Evolutionary conservation across 306 rosid species (phyloP).

Genomic region (Glycine latifolia): DNA sequence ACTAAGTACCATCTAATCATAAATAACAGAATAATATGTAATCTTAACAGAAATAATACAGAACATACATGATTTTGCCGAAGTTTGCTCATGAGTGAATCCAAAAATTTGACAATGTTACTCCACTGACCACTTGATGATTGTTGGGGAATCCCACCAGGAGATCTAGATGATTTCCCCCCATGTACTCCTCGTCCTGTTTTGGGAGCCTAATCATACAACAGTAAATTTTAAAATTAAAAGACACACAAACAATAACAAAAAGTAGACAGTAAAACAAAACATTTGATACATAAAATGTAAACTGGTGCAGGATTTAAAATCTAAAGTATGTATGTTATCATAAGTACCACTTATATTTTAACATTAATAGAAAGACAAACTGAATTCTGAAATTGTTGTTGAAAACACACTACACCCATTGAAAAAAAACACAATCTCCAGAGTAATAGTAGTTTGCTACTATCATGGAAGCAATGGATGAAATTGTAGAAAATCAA

Average conservation of each 20-base stretch:
- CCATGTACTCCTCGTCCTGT: conserved; percentile 78
- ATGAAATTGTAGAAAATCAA: no score
- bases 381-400: neutral
- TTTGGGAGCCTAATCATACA: conserved; percentile 81
- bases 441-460: no score
- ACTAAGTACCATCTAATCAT: no score
- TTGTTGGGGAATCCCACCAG: conserved; percentile 76
- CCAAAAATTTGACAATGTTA: conserved; percentile 86
- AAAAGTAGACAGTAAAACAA: conserved; percentile 23
- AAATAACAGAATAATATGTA: no score
- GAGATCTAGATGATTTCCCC: conserved; percentile 88
- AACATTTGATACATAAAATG: neutral
- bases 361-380: conserved; percentile 18
- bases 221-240: conserved; percentile 14
- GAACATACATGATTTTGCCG: conserved; percentile 78
- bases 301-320: conserved; percentile 10
- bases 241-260: neutral
- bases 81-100: conserved; percentile 82
- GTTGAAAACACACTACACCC: conserved; percentile 3
- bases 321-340: conserved; percentile 20
- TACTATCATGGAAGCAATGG: no score
- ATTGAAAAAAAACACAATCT: neutral
- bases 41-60: neutral
- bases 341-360: conserved; percentile 7
- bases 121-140: conserved; percentile 86